phyloP scores from a whole-genome alignment of 1,139 yeast species.

The Hemisphaericaspora xylofermentans region DNA sequence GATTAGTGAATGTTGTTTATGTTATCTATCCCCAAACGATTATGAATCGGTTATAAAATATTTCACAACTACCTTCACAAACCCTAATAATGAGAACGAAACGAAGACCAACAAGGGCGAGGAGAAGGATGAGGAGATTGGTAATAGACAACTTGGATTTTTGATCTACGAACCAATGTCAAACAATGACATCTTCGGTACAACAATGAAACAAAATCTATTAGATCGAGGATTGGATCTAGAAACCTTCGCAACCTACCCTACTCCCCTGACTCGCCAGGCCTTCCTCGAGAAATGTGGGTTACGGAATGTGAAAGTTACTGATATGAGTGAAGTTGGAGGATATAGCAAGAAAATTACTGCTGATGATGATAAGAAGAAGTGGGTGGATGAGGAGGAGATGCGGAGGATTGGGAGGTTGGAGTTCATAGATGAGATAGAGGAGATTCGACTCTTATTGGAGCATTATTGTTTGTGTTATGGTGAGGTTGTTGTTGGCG shows the following conservation, averaged over 20 bases:
- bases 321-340: conserved; percentile 60
- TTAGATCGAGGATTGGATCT: conserved; percentile 69
- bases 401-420: conserved; percentile 53
- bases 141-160: conserved; percentile 45
- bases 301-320: conserved; percentile 29
- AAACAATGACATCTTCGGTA: conserved; percentile 71
- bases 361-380: conserved; percentile 2
- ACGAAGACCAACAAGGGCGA: too few species aligned
- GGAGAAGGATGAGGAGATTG: too few species aligned
- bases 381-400: conserved; percentile 53
- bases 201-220: conserved; percentile 76
- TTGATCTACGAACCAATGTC: conserved; percentile 87
- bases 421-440: conserved; percentile 87
- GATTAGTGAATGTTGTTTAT: conserved; percentile 85
- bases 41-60: conserved; percentile 52
- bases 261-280: conserved; percentile 42
- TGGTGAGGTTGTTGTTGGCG: conserved; percentile 17
- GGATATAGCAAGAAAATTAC: conserved; percentile 41
- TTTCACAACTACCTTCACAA: too few species aligned
- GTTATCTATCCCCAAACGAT: conserved; percentile 66
- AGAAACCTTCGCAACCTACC: conserved; percentile 47
- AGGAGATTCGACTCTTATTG: conserved; percentile 73
- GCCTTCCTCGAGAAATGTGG: conserved; percentile 22
- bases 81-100: too few species aligned
- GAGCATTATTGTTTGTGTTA: conserved; percentile 65